Evolutionary conservation across 2,329 filamentous ascomycete species (phyloP).

Genomic region (Leptographium flavum): DNA sequence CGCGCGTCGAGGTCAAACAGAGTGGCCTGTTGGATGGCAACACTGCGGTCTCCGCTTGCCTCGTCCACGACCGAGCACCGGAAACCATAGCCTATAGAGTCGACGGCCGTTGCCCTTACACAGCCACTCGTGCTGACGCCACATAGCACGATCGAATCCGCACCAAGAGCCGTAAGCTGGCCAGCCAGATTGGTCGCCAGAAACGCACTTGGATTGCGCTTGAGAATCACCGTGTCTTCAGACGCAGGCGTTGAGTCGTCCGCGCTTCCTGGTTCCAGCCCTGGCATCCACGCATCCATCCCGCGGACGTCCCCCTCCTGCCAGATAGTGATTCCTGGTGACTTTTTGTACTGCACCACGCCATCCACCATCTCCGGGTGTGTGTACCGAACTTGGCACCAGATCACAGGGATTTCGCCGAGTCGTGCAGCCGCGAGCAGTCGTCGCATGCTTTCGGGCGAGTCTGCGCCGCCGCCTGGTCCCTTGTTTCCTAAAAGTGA

Average conservation of each 20-base stretch:
- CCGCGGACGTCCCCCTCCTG: conserved; percentile 24
- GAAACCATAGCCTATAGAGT: conserved; percentile 28
- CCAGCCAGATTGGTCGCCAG: conserved; percentile 28
- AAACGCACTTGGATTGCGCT: conserved; percentile 29
- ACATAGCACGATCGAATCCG: conserved; percentile 29
- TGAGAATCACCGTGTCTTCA: conserved; percentile 23
- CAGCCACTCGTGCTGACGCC: conserved; percentile 31
- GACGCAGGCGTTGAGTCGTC: no score
- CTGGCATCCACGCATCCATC: conserved; percentile 21
- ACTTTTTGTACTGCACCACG: conserved; percentile 26
- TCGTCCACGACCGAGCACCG: conserved; percentile 28
- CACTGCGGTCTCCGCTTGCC: conserved; percentile 28
- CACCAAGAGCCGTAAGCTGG: conserved; percentile 20
- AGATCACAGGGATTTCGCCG: conserved; percentile 23
- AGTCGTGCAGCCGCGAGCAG: conserved; percentile 25
- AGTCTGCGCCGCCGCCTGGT: conserved; percentile 20
- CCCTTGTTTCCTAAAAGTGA: conserved; percentile 21
- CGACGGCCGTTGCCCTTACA: conserved; percentile 28
- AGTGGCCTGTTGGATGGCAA: conserved; percentile 27
- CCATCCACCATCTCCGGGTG: conserved; percentile 28
- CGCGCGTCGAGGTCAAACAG: conserved; percentile 30
- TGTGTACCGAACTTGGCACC: conserved; percentile 27
- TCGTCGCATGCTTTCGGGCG: conserved; percentile 22
- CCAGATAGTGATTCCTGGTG: conserved; percentile 25
- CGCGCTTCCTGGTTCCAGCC: conserved; percentile 18